Evolutionary conservation across 2,329 filamentous ascomycete genomes (phyloP).

Genomic region (Penicillium occitanis): DNA sequence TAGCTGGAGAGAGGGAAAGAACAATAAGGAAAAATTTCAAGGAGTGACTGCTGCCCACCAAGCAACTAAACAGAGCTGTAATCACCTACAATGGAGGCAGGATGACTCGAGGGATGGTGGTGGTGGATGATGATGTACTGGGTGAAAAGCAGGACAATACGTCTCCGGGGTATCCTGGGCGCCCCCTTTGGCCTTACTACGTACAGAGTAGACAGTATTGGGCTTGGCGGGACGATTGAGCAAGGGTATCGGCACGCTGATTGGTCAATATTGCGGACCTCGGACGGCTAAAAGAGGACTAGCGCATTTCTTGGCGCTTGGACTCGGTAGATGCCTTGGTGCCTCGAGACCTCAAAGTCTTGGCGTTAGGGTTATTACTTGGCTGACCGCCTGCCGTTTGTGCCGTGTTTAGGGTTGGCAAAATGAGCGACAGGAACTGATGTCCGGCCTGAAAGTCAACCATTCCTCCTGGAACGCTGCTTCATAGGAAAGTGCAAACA

Average conservation of each 20-base stretch:
- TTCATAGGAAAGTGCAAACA: neutral
- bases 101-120: neutral
- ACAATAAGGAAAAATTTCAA: conserved; percentile 10
- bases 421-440: conserved; percentile 16
- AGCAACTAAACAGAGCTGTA: conserved; percentile 7
- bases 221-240: neutral
- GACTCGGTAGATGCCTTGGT: conserved; percentile 1
- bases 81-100: conserved; percentile 14
- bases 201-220: neutral
- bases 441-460: conserved; percentile 14
- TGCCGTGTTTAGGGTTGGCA: neutral
- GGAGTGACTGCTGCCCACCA: conserved; percentile 19
- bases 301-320: neutral
- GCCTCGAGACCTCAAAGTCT: neutral
- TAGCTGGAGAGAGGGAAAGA: conserved; percentile 4
- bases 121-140: neutral
- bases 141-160: conserved; percentile 10
- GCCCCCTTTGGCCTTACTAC: neutral
- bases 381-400: conserved; percentile 9
- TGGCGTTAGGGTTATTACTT: neutral
- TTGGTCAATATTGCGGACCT: neutral
- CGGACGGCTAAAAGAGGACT: neutral
- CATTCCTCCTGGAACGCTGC: neutral
- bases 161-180: conserved; percentile 10
- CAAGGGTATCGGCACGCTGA: neutral